Evolutionary conservation across 805 yeast species (phyloP), one percentile per base, ranked within the genome.

Genomic region (Cyberlindnera samutprakarnensis): DNA sequence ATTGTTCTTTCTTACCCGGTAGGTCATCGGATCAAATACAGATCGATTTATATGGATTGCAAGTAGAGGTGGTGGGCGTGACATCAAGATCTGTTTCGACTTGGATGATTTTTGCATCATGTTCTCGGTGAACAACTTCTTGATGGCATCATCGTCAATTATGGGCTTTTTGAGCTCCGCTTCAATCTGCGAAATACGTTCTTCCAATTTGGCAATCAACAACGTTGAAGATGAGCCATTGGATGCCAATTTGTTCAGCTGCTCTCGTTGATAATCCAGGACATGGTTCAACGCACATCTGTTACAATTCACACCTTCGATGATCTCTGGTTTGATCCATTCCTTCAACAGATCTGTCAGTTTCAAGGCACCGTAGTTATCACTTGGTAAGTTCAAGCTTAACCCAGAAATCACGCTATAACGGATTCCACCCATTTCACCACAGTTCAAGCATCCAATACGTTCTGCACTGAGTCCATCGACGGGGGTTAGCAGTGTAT

Each of bases 241-340:
- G n/a, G 41, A 37, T 41, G 54, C 36, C 44, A 55, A 37, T 41
- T 59, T 29, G 16, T 49, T 34, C 23, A 59, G 35, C 39, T 69
- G 68, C 12, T 54, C 61, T 14, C 45, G 31, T 21, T 79, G 56
- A 40, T 68, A 75, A n/a, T 64, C 67, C 31, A 57, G 59, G 10
- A 83, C 78, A 37, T 76, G 77, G 18, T 56, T 55, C 43, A 90
- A 64, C 3, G 94, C 90, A 63, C 97, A 90, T 47, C 97, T 68
- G 50, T 88, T 86, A 62, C 98, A 90, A 56, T 87, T 90, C 23
- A 90, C 98, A 28, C 87, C 95, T 43, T 85, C 88, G 37, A 90
- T 87, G 15, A 82, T 73, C 52, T 90, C 98, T 24, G 88, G 84
- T 35, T 72, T 68, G 6, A 67, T 72, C 85, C 87, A 84, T 26